Evolutionary conservation across 2,329 filamentous ascomycete species (phyloP), one percentile per base, ranked within the genome.

Genomic region (Stylonectria norvegica): DNA sequence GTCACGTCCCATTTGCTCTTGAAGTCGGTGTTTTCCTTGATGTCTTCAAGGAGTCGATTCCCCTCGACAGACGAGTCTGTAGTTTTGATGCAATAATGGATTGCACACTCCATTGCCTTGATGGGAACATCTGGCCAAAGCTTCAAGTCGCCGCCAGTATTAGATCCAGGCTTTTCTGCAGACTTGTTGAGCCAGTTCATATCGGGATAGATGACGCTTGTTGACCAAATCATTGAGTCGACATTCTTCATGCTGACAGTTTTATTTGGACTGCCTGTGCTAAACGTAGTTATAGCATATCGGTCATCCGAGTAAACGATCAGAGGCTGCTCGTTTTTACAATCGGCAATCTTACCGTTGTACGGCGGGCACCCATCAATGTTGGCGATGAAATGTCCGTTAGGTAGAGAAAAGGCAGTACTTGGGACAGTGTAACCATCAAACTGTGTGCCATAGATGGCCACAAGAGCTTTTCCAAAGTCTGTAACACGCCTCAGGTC

Each of bases 191-290:
- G 18, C 34, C 22, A 32, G 10, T 45, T 38, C 2, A 30, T 15
- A 5, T 45, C 38, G 0, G 40, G 35, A 12, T 40, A 38, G 6
- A 49, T 50, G 5, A 46, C 20, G 22, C 39, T 48, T 17, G 32
- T 48, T 1, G 45, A 45, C 48, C 48, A 49, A 5, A 49, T 47
- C 18, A 50, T 14, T 5, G 46, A 42, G 36, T 50, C 38, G 4
- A 50, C 31, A 4, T 47, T 36, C 10, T 43, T 36, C 42, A 49
- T 44, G 7, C 29, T 22, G 19, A 39, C 46, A 8, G 48, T 50
- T 29, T 42, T 46, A 12, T 39, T 43, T 5, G 34, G 36, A 19
- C 45, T 42, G 1, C 40, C 46, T 1, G 48, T 50, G 10, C 48
- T 46, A 19, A 42, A 47, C 3, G 38, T 40, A 4, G 47, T 48